Conservation (phyloP, 2,329 filamentous ascomycete species). For the Amauroascus niger region DNA sequence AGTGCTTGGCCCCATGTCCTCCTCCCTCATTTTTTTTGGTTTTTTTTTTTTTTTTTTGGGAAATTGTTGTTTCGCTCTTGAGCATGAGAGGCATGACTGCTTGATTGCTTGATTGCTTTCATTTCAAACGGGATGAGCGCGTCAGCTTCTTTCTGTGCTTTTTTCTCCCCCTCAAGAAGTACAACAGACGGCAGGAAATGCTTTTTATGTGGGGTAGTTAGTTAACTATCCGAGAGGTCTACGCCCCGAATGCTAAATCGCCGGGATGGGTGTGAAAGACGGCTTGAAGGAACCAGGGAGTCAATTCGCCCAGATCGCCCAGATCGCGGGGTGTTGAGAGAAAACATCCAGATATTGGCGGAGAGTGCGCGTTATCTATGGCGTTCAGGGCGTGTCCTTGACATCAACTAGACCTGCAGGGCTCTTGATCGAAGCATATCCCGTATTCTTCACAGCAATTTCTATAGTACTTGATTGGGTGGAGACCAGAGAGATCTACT, state of each 20-base stretch:
- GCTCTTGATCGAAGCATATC: neutral
- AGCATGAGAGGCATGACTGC: too few relatives aligned
- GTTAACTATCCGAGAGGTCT: neutral
- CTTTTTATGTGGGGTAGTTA: neutral
- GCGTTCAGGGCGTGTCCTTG: neutral
- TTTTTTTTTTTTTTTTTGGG: too few relatives aligned
- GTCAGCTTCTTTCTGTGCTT: neutral
- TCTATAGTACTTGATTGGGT: neutral
- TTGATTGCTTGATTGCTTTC: neutral
- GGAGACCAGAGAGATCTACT: neutral
- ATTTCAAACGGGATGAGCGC: neutral
- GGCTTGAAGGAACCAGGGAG: neutral
- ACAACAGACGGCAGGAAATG: neutral
- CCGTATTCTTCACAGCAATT: neutral
- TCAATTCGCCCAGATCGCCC: neutral
- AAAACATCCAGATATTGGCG: neutral
- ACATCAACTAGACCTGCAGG: neutral
- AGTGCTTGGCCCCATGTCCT: neutral
- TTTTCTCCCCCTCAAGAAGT: neutral
- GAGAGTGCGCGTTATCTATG: neutral
- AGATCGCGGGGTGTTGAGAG: neutral
- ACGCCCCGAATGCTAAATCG: neutral
- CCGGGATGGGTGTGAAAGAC: neutral
- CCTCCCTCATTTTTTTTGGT: neutral
- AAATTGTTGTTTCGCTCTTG: too few relatives aligned